Evolutionary conservation across 31 red algal species (phyloP), one percentile per base, ranked within the genome.

Genomic region (Asparagopsis taxiformis): DNA sequence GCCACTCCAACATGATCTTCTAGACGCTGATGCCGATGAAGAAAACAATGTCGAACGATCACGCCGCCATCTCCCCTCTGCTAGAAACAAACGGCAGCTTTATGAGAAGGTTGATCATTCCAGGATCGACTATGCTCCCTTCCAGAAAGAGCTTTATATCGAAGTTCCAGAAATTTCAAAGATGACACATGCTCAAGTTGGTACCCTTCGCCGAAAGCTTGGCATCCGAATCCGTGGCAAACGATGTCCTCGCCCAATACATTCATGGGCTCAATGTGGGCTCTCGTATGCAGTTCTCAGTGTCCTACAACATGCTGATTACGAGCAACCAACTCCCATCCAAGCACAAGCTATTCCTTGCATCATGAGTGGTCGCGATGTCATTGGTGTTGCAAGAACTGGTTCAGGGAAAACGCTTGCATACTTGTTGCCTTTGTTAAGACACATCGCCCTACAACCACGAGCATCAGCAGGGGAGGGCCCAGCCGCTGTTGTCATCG

Each of bases 401-500:
- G 97, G 97, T 2, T 93, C 88, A 3, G 97, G 97, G 20, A 99
- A 99, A 60, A 99, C 97, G 0, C 68, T 96, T 15, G 92, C 97
- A 4, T 99, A 85, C 55, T 50, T 95, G 22, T 64, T 99, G 44
- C 92, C 92, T 5, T 43, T 96, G 25, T 49, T 99, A 0, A 65
- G 97, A 21, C 88, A 95, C 61, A 71, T 99, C 23, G 85, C 81
- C 11, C 69, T 74, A 1, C 59, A 81, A 59, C 54, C 55, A 43
- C 61, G 70, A 9, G 71, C 74, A 9, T 24, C 30, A 21, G 28
- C 80, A 11, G 88, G 82, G 19, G 92, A 92, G 48, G 87, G 88
- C 8, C 88, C 92, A 23, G 51, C 82, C 9, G 88, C 69, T 22
- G 48, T 99, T 9, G 72, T 95, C 39, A 75, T 95, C 26, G 88